These are phyloP conservation scores for Azolla pinnata DNA, from an alignment of 75 land plant species.

Conservation along the genomic window DNA sequence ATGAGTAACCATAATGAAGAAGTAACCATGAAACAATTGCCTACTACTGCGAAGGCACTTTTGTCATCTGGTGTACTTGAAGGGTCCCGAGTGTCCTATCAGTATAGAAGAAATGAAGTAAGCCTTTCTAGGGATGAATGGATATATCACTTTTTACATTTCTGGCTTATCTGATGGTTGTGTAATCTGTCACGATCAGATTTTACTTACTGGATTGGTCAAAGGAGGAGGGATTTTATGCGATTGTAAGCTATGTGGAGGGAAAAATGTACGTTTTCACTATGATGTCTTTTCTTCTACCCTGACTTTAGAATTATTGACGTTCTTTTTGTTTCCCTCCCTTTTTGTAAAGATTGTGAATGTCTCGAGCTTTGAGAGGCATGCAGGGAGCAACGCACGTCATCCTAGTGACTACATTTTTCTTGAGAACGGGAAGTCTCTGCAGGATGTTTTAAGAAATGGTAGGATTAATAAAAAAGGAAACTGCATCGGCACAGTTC, in stretches of 20 bases:
- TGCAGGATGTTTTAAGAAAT: conserved; percentile 18
- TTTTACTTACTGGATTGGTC: conserved; percentile 41
- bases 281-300: background rate
- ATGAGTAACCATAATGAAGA: background rate
- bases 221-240: conserved; percentile 49
- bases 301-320: background rate
- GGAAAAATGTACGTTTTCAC: conserved; percentile 33
- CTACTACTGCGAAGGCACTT: conserved; percentile 44
- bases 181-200: conserved; percentile 15
- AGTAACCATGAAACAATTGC: conserved; percentile 35
- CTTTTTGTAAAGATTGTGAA: conserved; percentile 19
- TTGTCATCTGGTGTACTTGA: conserved; percentile 72
- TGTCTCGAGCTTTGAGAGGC: conserved; percentile 37
- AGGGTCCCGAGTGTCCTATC: conserved; percentile 49
- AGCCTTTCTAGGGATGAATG: background rate
- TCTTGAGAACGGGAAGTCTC: conserved; percentile 26
- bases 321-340: background rate
- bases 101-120: background rate
- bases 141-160: background rate
- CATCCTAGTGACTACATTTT: conserved; percentile 40
- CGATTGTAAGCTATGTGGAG: conserved; percentile 51
- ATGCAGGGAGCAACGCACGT: conserved; percentile 37
- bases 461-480: conserved; percentile 8
- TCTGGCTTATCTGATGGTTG: background rate
- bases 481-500: background rate